phyloP scores from a whole-genome alignment of 176 grass and related monocot species.

The Tillandsia leiboldiana region DNA sequence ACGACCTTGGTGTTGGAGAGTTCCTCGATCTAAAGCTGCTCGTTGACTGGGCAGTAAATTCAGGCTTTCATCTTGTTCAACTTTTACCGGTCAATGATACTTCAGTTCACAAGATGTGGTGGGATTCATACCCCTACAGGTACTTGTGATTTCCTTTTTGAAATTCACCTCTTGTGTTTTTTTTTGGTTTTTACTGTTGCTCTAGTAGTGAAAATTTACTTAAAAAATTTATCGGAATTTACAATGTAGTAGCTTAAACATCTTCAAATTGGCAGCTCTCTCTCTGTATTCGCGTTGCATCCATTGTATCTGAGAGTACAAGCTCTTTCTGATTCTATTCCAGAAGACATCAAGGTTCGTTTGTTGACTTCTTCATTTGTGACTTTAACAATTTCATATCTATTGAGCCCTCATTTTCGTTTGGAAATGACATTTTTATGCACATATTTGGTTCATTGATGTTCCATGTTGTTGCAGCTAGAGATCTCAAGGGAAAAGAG shows the following conservation, averaged over 20 bases:
- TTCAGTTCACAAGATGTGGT: constrained; percentile 94
- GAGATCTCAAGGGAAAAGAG: constrained; percentile 66
- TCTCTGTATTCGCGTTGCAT: constrained; percentile 92
- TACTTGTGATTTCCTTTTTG: constrained; percentile 8
- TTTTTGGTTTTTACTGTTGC: not conserved
- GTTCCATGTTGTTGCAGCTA: constrained; percentile 34
- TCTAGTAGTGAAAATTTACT: not conserved
- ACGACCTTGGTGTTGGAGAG: constrained; percentile 96
- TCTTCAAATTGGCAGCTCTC: constrained; percentile 54
- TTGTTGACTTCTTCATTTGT: constrained; percentile 13
- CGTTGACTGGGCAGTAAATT: constrained; percentile 90
- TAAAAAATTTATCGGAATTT: not conserved
- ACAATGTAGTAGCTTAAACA: not conserved
- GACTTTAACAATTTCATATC: constrained; percentile 2
- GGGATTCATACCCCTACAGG: constrained; percentile 99
- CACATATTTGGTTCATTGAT: not conserved
- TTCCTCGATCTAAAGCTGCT: constrained; percentile 94
- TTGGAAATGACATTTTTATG: not conserved
- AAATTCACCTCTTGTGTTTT: not conserved
- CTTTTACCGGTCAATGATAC: constrained; percentile 93
- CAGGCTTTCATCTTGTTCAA: constrained; percentile 95
- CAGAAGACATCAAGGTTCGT: constrained; percentile 58
- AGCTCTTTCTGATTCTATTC: constrained; percentile 74
- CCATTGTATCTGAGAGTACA: constrained; percentile 93
- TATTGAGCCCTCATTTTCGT: constrained; percentile 13